Conservation (phyloP, 345 rosid species). For the Cardamine occulta region DNA sequence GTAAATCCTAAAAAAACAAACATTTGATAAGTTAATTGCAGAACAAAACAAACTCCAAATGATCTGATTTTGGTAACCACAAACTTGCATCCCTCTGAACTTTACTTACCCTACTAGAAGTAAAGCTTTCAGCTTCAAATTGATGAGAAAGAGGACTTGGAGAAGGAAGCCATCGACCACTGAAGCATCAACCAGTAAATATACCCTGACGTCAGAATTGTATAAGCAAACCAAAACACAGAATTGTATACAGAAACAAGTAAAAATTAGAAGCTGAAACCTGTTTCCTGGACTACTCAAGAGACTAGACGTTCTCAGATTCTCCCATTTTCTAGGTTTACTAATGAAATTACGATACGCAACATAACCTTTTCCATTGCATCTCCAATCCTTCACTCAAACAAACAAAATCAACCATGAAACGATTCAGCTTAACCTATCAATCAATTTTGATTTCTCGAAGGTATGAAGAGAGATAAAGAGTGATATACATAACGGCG, state of each 20-base stretch:
- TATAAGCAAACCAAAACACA: constrained; percentile 31
- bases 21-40: constrained; percentile 16
- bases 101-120: constrained; percentile 72
- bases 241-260: not conserved
- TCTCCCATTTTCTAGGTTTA: constrained; percentile 88
- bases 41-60: not conserved
- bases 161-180: constrained; percentile 87
- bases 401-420: not conserved
- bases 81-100: not conserved
- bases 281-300: constrained; percentile 91
- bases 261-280: constrained; percentile 7
- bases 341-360: constrained; percentile 84
- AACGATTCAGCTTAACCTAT: not conserved
- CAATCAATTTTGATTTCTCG: not conserved
- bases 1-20: constrained; percentile 63
- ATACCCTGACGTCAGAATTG: constrained; percentile 81
- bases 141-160: constrained; percentile 64
- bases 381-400: constrained; percentile 84
- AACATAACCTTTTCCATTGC: constrained; percentile 86
- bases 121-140: constrained; percentile 79
- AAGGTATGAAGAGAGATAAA: constrained; percentile 19
- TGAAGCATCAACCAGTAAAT: constrained; percentile 91
- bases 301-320: constrained; percentile 57
- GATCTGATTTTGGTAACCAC: not conserved
- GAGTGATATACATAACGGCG: constrained; percentile 83